These are phyloP conservation scores for Talaromyces sp. DNA, from an alignment of 2,329 filamentous ascomycete species.

Conservation along the genomic window DNA sequence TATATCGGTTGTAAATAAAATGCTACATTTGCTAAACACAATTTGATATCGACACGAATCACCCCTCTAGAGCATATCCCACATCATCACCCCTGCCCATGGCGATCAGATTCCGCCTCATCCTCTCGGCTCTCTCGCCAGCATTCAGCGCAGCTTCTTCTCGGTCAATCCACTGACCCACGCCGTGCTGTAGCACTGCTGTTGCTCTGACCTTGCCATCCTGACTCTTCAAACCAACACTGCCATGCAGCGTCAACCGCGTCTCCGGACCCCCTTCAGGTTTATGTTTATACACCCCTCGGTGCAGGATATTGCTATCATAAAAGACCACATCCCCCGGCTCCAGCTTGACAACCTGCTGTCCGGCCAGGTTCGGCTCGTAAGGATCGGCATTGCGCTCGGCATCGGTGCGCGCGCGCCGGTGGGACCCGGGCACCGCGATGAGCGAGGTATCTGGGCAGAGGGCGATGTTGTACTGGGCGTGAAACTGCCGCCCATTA, in stretches of 20 bases:
- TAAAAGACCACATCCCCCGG: slow-evolving; percentile 83
- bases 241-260: slow-evolving; percentile 40
- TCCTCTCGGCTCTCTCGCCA: slow-evolving; percentile 35
- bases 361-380: slow-evolving; percentile 56
- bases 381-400: slow-evolving; percentile 67
- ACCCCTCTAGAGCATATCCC: slow-evolving; percentile 25
- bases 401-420: slow-evolving; percentile 60
- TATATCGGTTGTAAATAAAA: neutral
- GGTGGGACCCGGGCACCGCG: slow-evolving; percentile 72
- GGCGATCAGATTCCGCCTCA: slow-evolving; percentile 40
- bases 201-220: slow-evolving; percentile 36
- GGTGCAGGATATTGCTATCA: slow-evolving; percentile 75
- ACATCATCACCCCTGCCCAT: slow-evolving; percentile 43
- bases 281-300: slow-evolving; percentile 39
- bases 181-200: slow-evolving; percentile 43
- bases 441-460: slow-evolving; percentile 69
- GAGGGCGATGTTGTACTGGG: slow-evolving; percentile 83
- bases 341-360: slow-evolving; percentile 61
- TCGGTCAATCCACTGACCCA: slow-evolving; percentile 39
- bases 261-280: slow-evolving; percentile 30
- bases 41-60: neutral
- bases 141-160: slow-evolving; percentile 36
- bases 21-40: neutral
- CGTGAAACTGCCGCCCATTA: slow-evolving; percentile 55
- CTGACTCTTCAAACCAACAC: slow-evolving; percentile 33